A percentile compares a stretch with the other conserved stretches of the same genome.
Conservation (phyloP, 306 rosid genomes). For the Vigna trinervia region DNA sequence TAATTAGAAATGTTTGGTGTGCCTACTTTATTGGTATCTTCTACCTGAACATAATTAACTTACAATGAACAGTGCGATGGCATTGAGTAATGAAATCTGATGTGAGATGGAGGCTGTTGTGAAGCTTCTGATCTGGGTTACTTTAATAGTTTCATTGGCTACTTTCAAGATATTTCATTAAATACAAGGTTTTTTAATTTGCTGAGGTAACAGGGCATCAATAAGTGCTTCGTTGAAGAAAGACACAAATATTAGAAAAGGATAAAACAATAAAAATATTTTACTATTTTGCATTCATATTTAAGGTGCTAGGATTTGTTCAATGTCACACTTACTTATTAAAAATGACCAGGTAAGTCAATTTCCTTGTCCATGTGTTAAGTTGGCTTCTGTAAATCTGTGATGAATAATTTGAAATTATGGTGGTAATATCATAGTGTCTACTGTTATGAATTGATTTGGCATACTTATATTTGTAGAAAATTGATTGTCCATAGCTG, state of each 20-base stretch:
- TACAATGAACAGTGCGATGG: background rate
- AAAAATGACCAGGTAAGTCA: conserved; percentile 4
- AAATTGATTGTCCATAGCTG: background rate
- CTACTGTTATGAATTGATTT: too few species aligned
- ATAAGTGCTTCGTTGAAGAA: conserved; percentile 14
- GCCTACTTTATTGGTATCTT: conserved; percentile 23
- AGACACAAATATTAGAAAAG: background rate
- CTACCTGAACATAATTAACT: conserved; percentile 10
- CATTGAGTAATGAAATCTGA: background rate
- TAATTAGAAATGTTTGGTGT: conserved; percentile 27
- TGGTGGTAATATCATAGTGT: too few species aligned
- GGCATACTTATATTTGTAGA: too few species aligned
- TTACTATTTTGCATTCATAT: too few species aligned
- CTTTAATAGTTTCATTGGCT: conserved; percentile 5
- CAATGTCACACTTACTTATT: conserved; percentile 17
- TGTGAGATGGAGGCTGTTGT: too few species aligned
- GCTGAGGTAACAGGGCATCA: background rate
- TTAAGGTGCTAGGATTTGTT: conserved; percentile 5
- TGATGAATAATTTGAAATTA: too few species aligned
- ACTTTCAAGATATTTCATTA: background rate
- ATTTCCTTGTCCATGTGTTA: background rate
- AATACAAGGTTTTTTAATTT: background rate
- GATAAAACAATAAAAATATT: background rate
- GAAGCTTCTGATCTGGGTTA: background rate
- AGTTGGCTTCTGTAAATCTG: too few species aligned